phyloP scores from a whole-genome alignment of 768 basidiomycete species.

The Lactarius trivialis region DNA sequence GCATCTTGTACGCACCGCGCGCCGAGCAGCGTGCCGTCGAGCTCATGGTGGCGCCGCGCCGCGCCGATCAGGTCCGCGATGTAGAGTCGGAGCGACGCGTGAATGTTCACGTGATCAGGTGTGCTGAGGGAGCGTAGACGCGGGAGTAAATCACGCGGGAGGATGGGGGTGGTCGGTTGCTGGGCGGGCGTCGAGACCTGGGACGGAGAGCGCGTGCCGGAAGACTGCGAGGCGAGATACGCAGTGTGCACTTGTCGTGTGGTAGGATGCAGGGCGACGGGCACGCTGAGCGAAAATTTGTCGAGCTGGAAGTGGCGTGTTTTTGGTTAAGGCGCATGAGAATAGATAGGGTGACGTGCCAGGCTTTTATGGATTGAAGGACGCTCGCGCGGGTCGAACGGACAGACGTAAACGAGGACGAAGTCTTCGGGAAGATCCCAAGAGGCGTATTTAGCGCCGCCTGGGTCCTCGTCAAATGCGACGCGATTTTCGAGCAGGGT shows the following conservation, averaged over 20 bases:
- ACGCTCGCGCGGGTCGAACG: slow-evolving; percentile 53
- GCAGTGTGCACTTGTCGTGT: slow-evolving; percentile 27
- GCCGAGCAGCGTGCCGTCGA: slow-evolving; percentile 66
- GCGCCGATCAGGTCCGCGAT: slow-evolving; percentile 69
- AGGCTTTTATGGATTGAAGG: slow-evolving; percentile 59
- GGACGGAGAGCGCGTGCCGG: slow-evolving; percentile 26
- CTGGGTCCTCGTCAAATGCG: slow-evolving; percentile 36
- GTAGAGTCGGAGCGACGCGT: slow-evolving; percentile 51
- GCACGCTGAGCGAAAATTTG: slow-evolving; percentile 70
- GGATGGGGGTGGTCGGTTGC: slow-evolving; percentile 8
- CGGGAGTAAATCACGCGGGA: slow-evolving; percentile 28
- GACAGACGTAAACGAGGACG: slow-evolving; percentile 67
- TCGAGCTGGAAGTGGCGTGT: slow-evolving; percentile 49
- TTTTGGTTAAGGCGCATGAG: neutral
- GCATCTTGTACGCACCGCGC: slow-evolving; percentile 55
- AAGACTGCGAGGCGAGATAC: slow-evolving; percentile 29
- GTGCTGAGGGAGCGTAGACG: slow-evolving; percentile 28
- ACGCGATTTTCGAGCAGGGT: slow-evolving; percentile 49
- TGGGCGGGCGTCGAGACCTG: slow-evolving; percentile 21
- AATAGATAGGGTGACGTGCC: slow-evolving; percentile 36
- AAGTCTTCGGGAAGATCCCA: slow-evolving; percentile 65
- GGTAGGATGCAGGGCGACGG: slow-evolving; percentile 37
- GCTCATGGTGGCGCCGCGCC: slow-evolving; percentile 58
- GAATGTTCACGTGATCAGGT: slow-evolving; percentile 21
- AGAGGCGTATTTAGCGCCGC: slow-evolving; percentile 27